Base-by-base conservation (phyloP, 805 yeast genomes). In the Spencermartinsiella europaea region DNA sequence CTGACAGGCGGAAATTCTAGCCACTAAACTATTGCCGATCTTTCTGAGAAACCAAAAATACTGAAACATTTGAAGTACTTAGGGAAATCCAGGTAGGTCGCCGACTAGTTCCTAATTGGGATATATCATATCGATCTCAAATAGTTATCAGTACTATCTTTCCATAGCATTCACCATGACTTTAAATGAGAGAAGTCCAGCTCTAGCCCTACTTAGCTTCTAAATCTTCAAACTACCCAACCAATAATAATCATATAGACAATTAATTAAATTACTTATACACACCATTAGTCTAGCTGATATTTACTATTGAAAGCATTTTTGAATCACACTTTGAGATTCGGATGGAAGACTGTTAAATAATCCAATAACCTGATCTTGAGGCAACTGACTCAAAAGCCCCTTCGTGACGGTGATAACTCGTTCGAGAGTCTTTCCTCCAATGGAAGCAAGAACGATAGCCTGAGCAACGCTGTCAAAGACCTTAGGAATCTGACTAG, bases 381-480 rank as follows among this genome's bases (percentile, higher is more conserved):
- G 86, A 2, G 95, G 88, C 28, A 87, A 56, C 4, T 77, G 70
- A 16, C 80, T 73, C 45, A 90, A 67, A 37, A 87, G 69, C 48
- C 73, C 72, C 65, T 85, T 86, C 0, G 85, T 75, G 1, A 87
- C 73, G 2, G 65, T 67, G 3, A 83, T 84, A 5, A 79, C 78
- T 25, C 73, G 73, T 47, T 79, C 80, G 0, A 90, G 91, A n/a
- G 81, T 76, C 51, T 77, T 75, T 5, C 95, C 96, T 16, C 70
- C 67, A 39, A 90, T 72, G 1, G 90, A 70, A 21, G 75, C 77
- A 58, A 79, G 79, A n/a, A 76, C 69, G 44, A 90, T 66, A 1
- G 95, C 95, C 65, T 82, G 85, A 22, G 87, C 71, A 5, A 89
- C 83, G 38, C 76, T 69, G 45, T 83, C 86, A 35, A 88, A 76